phyloP scores from a whole-genome alignment of 2,329 filamentous ascomycete species.

The Aspergillus floridensis region DNA sequence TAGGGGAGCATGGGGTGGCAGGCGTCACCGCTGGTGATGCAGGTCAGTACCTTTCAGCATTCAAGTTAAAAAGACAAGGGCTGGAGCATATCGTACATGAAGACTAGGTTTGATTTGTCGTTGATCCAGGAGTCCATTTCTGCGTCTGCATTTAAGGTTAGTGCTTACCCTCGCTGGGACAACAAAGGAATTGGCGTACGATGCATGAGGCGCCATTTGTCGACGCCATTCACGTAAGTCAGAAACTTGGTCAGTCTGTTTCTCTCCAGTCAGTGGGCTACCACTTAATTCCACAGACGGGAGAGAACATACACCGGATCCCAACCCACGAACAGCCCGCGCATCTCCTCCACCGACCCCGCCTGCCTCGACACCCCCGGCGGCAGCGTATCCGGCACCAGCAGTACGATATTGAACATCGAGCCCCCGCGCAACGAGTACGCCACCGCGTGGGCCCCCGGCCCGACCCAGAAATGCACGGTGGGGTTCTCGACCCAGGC shows the following conservation, averaged over 20 bases:
- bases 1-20: slow-evolving; percentile 66
- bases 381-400: slow-evolving; percentile 63
- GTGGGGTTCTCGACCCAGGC: slow-evolving; percentile 54
- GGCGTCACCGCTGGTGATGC: slow-evolving; percentile 50
- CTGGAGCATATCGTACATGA: slow-evolving; percentile 29
- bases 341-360: slow-evolving; percentile 62
- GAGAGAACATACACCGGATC: slow-evolving; percentile 50
- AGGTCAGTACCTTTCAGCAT: not conserved
- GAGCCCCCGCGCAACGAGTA: slow-evolving; percentile 58
- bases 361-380: slow-evolving; percentile 50
- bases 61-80: not conserved
- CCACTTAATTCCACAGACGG: no score
- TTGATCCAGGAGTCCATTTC: slow-evolving; percentile 58
- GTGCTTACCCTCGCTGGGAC: not conserved
- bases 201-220: slow-evolving; percentile 68
- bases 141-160: slow-evolving; percentile 31
- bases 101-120: slow-evolving; percentile 49
- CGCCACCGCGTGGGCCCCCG: slow-evolving; percentile 59
- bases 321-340: slow-evolving; percentile 59
- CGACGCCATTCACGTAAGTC: slow-evolving; percentile 55
- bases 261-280: not conserved
- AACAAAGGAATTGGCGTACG: slow-evolving; percentile 5
- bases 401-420: slow-evolving; percentile 65
- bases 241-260: slow-evolving; percentile 41
- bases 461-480: slow-evolving; percentile 64